phyloP scores from a whole-genome alignment of 352 stramenopile species.

The Pythium diclinum region DNA sequence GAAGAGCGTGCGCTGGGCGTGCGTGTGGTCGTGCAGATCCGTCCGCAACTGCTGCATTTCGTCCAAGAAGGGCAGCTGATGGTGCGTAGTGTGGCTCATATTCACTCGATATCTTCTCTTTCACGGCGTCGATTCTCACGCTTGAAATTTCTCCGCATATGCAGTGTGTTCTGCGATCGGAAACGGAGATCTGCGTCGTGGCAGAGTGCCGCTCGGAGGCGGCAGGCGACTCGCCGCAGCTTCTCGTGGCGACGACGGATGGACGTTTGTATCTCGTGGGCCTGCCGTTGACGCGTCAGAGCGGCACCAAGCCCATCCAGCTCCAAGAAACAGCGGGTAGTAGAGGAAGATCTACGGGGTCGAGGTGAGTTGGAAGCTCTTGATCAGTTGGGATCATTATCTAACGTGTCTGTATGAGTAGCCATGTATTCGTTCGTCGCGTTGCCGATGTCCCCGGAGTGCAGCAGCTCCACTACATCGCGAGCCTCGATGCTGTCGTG shows the following conservation, averaged over 20 bases:
- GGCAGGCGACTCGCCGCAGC: constrained; percentile 2
- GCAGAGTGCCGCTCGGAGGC: constrained; percentile 8
- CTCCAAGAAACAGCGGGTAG: not conserved
- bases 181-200: constrained; percentile 38
- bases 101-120: not conserved
- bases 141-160: not conserved
- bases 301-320: not conserved
- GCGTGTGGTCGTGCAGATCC: constrained; percentile 41
- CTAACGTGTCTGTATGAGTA: not conserved
- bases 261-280: constrained; percentile 46
- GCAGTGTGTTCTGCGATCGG: constrained; percentile 45
- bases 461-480: constrained; percentile 31
- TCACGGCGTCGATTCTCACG: not conserved
- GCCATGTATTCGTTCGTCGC: constrained; percentile 1
- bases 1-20: not conserved
- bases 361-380: not conserved
- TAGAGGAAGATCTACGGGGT: not conserved
- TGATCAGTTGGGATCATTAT: not conserved
- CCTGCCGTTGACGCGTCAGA: constrained; percentile 8
- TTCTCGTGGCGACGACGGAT: constrained; percentile 38
- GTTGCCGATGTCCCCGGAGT: constrained; percentile 36
- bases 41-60: constrained; percentile 43
- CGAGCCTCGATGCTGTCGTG: constrained; percentile 20
- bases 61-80: constrained; percentile 40
- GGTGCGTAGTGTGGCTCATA: constrained; percentile 21